Evolutionary conservation across 2,329 filamentous ascomycete genomes (phyloP), one percentile per base, ranked within the genome.

Genomic region (Akanthomyces dipterigenus): DNA sequence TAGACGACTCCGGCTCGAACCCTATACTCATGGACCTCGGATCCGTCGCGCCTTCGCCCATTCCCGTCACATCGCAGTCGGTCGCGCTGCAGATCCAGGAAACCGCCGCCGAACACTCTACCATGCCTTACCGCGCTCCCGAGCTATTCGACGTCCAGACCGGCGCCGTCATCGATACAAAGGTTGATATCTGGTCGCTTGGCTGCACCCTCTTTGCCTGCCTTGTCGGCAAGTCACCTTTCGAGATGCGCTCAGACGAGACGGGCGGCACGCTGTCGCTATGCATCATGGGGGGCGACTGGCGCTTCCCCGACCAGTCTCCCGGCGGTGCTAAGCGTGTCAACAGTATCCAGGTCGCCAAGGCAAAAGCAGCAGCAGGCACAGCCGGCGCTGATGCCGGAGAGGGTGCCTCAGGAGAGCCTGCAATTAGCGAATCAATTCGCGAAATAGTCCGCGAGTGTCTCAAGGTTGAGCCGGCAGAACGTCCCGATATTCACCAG

Each of bases 141-240:
- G 95, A 99, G 76, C 87, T 99, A 63, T 99, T 99, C 75, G 95
- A 99, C 73, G 95, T 98, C 61, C 96, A 96, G 77, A 97, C 92
- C 3, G 93, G 91, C 64, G 88, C 88, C 54, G 85, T 91, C 55
- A 89, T 99, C 70, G 95, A 98, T 75, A 96, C 93, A 14, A 97
- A 97, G 73, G 91, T 96, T 45, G 95, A 99, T 74, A 96, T 99
- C 66, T 99, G 95, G 95, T 96, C 91, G 18, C 78, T 99, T 24
- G 95, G 95, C 56, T 98, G 95, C 79, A 98, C 95, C n/a, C 81
- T 99, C 49, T 99, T 96, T 76, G 95, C 95, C 42, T 98, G 95
- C 70, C 82, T 99, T 11, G 91, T 98, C 31, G 95, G 95, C 66
- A 98, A 99, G 76, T 96, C 90, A 16, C 95, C 95, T 2, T 99